Conservation (phyloP, 441 rosid species). For the Breynia disticha region DNA sequence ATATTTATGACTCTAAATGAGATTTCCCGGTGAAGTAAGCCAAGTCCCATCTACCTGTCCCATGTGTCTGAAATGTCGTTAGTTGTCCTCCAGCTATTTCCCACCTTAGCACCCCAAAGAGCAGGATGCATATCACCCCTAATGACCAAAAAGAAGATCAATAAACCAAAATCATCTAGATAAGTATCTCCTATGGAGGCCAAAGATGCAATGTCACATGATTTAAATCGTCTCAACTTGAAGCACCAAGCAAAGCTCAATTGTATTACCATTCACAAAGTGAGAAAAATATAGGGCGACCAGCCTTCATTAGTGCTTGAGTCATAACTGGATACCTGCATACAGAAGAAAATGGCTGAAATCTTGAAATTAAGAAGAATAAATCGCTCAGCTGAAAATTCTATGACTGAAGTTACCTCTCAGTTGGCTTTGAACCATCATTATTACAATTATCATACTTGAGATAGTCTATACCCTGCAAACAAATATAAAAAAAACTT, state of each 20-base stretch:
- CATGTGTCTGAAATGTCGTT: slow-evolving; percentile 43
- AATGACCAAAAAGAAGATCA: neutral
- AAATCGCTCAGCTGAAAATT: neutral
- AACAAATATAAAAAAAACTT: neutral
- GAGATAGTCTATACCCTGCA: slow-evolving; percentile 59
- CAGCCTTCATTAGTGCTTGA: slow-evolving; percentile 39
- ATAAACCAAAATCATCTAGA: neutral
- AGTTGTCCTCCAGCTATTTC: slow-evolving; percentile 72
- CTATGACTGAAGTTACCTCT: slow-evolving; percentile 34
- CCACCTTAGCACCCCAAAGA: slow-evolving; percentile 46
- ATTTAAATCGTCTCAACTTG: too few species aligned
- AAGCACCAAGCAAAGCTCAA: neutral
- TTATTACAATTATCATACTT: slow-evolving; percentile 56
- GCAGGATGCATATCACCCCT: slow-evolving; percentile 66
- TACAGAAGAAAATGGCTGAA: slow-evolving; percentile 1
- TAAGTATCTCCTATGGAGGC: too few species aligned
- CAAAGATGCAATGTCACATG: too few species aligned
- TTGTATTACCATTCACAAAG: slow-evolving; percentile 55
- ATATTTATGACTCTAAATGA: neutral
- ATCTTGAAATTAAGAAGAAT: neutral
- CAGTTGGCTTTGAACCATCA: slow-evolving; percentile 38
- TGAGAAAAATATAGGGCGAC: slow-evolving; percentile 50
- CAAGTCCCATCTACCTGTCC: slow-evolving; percentile 30
- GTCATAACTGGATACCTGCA: slow-evolving; percentile 54
- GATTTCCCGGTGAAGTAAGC: neutral